Evolutionary conservation across 768 basidiomycete genomes (phyloP).

Genomic region (Lentinula guzmanii): DNA sequence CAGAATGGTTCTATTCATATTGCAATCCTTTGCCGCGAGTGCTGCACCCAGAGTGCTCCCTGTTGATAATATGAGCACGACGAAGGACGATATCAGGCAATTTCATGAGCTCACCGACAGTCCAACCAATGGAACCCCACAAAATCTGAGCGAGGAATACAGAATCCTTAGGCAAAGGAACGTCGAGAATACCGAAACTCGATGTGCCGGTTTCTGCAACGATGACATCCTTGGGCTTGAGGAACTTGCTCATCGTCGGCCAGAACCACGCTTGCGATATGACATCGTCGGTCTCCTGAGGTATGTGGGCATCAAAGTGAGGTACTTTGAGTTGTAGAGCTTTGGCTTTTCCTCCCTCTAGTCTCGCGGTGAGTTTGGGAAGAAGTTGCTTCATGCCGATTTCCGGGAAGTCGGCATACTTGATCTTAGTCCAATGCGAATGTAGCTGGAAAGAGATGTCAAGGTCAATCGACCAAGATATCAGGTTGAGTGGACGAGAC

Average conservation of each 20-base stretch:
- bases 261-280: slow-evolving; percentile 67
- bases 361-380: slow-evolving; percentile 58
- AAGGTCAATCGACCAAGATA: background rate
- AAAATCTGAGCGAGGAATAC: slow-evolving; percentile 71
- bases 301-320: slow-evolving; percentile 34
- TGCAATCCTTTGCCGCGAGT: slow-evolving; percentile 64
- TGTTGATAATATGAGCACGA: slow-evolving; percentile 12
- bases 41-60: slow-evolving; percentile 72
- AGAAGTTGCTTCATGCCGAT: slow-evolving; percentile 78
- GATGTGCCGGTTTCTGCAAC: slow-evolving; percentile 72
- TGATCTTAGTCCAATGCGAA: slow-evolving; percentile 63
- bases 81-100: background rate
- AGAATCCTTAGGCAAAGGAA: slow-evolving; percentile 68
- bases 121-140: slow-evolving; percentile 93
- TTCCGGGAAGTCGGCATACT: slow-evolving; percentile 54
- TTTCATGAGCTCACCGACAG: slow-evolving; percentile 47
- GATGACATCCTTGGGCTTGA: slow-evolving; percentile 47
- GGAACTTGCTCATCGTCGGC: slow-evolving; percentile 53
- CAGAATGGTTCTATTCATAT: slow-evolving; percentile 64
- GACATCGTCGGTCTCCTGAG: slow-evolving; percentile 39
- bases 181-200: slow-evolving; percentile 79
- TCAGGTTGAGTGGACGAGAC: background rate
- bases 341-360: slow-evolving; percentile 32
- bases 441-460: slow-evolving; percentile 47
- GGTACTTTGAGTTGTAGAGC: slow-evolving; percentile 44